Evolutionary conservation across 768 basidiomycete genomes (phyloP).

Genomic region (Phanerochaete carnosa): DNA sequence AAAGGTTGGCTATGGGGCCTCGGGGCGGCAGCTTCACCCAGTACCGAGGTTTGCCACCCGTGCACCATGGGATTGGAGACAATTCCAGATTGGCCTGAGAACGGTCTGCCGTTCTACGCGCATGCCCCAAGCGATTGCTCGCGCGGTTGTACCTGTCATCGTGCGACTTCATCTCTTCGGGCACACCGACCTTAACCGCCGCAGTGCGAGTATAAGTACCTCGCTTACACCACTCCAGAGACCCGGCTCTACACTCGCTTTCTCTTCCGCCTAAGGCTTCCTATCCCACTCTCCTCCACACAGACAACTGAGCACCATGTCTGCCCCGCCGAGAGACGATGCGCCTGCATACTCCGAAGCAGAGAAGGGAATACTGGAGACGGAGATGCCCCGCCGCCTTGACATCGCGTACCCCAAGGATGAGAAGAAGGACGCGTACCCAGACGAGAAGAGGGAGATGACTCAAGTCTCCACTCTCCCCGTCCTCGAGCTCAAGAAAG

Average conservation of each 20-base stretch:
- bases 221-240: not conserved
- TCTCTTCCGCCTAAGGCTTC: not conserved
- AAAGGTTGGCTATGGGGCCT: slow-evolving; percentile 1
- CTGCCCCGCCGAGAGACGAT: slow-evolving; percentile 23
- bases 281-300: not conserved
- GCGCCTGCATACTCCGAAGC: slow-evolving; percentile 46
- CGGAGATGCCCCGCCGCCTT: slow-evolving; percentile 38
- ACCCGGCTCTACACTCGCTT: slow-evolving; percentile 7
- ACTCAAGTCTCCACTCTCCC: slow-evolving; percentile 26
- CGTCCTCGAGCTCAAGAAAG: slow-evolving; percentile 39
- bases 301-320: slow-evolving; percentile 1
- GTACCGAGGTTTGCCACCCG: slow-evolving; percentile 11
- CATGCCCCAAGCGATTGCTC: slow-evolving; percentile 6
- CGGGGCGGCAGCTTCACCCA: slow-evolving; percentile 6
- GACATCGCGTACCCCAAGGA: slow-evolving; percentile 25
- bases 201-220: slow-evolving; percentile 4
- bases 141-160: not conserved
- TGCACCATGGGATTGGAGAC: not conserved
- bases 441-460: slow-evolving; percentile 38
- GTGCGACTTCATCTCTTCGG: slow-evolving; percentile 7
- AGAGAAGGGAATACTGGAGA: slow-evolving; percentile 56
- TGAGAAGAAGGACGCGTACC: slow-evolving; percentile 36
- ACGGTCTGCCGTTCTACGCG: slow-evolving; percentile 1
- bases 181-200: not conserved
- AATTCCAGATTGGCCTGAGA: slow-evolving; percentile 10